Evolutionary conservation across 108 stramenopile genomes (phyloP).

Genomic region (Conticribra weissflogii): DNA sequence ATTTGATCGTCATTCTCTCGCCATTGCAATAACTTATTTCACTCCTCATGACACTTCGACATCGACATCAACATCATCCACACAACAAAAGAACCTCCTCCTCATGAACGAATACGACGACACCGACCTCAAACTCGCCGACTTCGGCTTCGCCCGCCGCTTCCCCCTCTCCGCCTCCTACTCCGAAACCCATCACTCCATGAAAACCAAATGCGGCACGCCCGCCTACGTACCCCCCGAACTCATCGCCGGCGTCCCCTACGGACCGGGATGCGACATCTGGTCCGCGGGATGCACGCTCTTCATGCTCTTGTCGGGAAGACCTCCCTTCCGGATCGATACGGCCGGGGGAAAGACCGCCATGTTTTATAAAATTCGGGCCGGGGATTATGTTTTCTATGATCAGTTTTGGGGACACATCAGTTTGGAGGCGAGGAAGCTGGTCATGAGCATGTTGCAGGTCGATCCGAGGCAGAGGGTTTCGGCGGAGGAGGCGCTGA

Average conservation of each 20-base stretch:
- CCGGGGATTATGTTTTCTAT: slow-evolving; percentile 79
- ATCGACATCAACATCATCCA: no score
- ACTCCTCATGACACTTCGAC: no score
- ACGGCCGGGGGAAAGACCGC: slow-evolving; percentile 59
- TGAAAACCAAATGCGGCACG: slow-evolving; percentile 93
- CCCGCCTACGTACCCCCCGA: slow-evolving; percentile 97
- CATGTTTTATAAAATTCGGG: slow-evolving; percentile 80
- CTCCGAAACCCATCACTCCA: slow-evolving; percentile 45
- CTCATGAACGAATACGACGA: slow-evolving; percentile 74
- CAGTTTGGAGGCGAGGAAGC: slow-evolving; percentile 75
- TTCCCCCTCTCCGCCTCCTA: no score
- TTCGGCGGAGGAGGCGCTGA: slow-evolving; percentile 60
- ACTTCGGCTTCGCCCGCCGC: slow-evolving; percentile 95
- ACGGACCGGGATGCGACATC: slow-evolving; percentile 88
- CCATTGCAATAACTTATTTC: no score
- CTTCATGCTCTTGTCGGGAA: slow-evolving; percentile 80
- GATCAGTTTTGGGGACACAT: slow-evolving; percentile 72
- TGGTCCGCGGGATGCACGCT: slow-evolving; percentile 95
- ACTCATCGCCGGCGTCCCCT: slow-evolving; percentile 75
- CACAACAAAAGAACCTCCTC: slow-evolving; percentile 80
- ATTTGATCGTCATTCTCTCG: no score
- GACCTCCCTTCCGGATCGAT: slow-evolving; percentile 63
- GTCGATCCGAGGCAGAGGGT: slow-evolving; percentile 73
- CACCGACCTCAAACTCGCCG: slow-evolving; percentile 85
- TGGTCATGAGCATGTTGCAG: slow-evolving; percentile 75